Percentiles rank a stretch among this genome's conserved stretches.
Evolutionary conservation across 2,329 filamentous ascomycete species (phyloP).

Genomic region (Penicillium oxalicum): DNA sequence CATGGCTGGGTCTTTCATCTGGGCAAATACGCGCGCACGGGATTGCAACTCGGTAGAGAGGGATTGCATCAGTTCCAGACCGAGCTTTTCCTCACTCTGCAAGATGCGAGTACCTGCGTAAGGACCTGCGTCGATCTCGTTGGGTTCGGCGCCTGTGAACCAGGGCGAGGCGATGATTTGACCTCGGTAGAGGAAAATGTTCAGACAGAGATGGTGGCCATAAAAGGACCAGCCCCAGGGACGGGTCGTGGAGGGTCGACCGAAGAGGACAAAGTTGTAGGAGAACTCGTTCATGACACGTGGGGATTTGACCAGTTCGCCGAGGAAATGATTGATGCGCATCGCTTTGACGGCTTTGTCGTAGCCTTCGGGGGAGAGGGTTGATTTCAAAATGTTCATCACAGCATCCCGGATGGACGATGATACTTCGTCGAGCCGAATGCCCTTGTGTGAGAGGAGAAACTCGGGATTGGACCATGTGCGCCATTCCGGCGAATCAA

Average conservation of each 20-base stretch:
- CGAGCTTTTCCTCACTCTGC: constrained; percentile 57
- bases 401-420: constrained; percentile 44
- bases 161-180: constrained; percentile 67
- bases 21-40: constrained; percentile 52
- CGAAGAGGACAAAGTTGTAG: constrained; percentile 71
- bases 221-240: constrained; percentile 73
- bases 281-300: constrained; percentile 66
- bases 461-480: constrained; percentile 70
- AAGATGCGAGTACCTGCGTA: constrained; percentile 61
- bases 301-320: constrained; percentile 57
- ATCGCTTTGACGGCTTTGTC: constrained; percentile 63
- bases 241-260: constrained; percentile 49
- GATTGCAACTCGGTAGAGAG: constrained; percentile 45
- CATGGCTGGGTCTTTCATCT: constrained; percentile 61
- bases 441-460: constrained; percentile 60
- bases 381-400: constrained; percentile 51
- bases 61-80: constrained; percentile 64
- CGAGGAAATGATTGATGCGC: constrained; percentile 70
- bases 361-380: constrained; percentile 65
- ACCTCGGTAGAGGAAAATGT: constrained; percentile 58
- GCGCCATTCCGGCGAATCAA: constrained; percentile 67
- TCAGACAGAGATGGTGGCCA: constrained; percentile 71
- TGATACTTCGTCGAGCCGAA: constrained; percentile 61
- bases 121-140: constrained; percentile 61
- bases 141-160: constrained; percentile 77